These are phyloP conservation scores for Huntiella savannae DNA, from an alignment of 2,329 filamentous ascomycete genomes.

Conservation along the genomic window DNA sequence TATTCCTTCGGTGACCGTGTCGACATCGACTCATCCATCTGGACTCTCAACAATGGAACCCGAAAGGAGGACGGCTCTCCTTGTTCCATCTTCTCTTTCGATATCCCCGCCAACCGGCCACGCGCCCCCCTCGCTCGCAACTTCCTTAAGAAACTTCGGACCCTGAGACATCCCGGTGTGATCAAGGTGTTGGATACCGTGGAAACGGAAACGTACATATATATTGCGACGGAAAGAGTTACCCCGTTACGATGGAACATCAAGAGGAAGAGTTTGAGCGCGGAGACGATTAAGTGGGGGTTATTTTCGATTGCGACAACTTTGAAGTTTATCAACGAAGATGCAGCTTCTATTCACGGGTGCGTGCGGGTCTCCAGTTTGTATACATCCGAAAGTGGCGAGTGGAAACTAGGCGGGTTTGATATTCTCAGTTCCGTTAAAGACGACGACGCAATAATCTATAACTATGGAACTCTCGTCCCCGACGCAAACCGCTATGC, in stretches of 20 bases:
- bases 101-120: conserved; percentile 61
- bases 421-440: conserved; percentile 89
- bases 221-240: conserved; percentile 84
- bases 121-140: conserved; percentile 78
- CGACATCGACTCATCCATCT: conserved; percentile 83
- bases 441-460: conserved; percentile 85
- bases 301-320: conserved; percentile 76
- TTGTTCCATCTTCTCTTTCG: conserved; percentile 95
- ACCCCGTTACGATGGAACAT: conserved; percentile 79
- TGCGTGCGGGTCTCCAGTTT: conserved; percentile 69
- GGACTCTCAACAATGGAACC: conserved; percentile 89
- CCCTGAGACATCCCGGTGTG: conserved; percentile 81
- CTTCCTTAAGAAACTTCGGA: conserved; percentile 81
- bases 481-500: conserved; percentile 73
- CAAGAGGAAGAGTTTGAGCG: conserved; percentile 66
- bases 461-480: conserved; percentile 74
- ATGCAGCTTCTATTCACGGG: conserved; percentile 81
- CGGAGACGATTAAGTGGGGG: conserved; percentile 95
- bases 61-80: conserved; percentile 82
- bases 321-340: conserved; percentile 86
- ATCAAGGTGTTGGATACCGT: conserved; percentile 88
- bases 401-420: conserved; percentile 93
- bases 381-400: conserved; percentile 86
- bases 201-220: conserved; percentile 89
- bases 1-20: conserved; percentile 87